Evolutionary conservation across 768 basidiomycete species (phyloP).

Genomic region (Trametes punicea): DNA sequence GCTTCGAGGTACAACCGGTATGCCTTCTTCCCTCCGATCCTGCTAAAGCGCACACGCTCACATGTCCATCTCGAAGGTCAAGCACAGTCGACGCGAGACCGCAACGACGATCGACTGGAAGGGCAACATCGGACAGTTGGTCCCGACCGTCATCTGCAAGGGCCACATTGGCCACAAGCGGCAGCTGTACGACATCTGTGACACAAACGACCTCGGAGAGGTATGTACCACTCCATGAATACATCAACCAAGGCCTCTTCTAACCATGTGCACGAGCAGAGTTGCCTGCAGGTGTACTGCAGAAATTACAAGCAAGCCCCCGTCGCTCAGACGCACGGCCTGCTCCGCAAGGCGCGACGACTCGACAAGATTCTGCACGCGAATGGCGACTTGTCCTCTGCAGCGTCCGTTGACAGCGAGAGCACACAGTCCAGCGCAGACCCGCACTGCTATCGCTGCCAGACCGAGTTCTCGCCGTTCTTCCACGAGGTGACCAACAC

Average conservation of each 20-base stretch:
- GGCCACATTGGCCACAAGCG: slow-evolving; percentile 63
- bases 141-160: slow-evolving; percentile 72
- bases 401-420: neutral
- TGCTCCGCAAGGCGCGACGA: slow-evolving; percentile 85
- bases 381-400: slow-evolving; percentile 12
- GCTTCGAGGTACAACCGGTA: slow-evolving; percentile 88
- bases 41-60: neutral
- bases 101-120: slow-evolving; percentile 69
- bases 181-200: slow-evolving; percentile 79
- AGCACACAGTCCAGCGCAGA: slow-evolving; percentile 24
- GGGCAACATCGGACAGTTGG: slow-evolving; percentile 76
- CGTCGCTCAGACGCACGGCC: slow-evolving; percentile 69
- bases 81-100: slow-evolving; percentile 69
- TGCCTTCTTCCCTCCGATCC: slow-evolving; percentile 8
- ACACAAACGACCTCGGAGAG: slow-evolving; percentile 78
- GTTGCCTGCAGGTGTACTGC: slow-evolving; percentile 86
- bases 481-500: slow-evolving; percentile 49
- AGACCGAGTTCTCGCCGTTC: slow-evolving; percentile 69
- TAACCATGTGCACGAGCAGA: slow-evolving; percentile 42
- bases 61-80: slow-evolving; percentile 51
- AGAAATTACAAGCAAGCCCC: slow-evolving; percentile 80
- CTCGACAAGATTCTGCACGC: slow-evolving; percentile 68
- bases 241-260: neutral
- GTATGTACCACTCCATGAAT: slow-evolving; percentile 42
- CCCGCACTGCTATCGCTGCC: slow-evolving; percentile 54